phyloP scores from a whole-genome alignment of 371 early-diverging fungal genomes.

The Blakeslea trispora region DNA sequence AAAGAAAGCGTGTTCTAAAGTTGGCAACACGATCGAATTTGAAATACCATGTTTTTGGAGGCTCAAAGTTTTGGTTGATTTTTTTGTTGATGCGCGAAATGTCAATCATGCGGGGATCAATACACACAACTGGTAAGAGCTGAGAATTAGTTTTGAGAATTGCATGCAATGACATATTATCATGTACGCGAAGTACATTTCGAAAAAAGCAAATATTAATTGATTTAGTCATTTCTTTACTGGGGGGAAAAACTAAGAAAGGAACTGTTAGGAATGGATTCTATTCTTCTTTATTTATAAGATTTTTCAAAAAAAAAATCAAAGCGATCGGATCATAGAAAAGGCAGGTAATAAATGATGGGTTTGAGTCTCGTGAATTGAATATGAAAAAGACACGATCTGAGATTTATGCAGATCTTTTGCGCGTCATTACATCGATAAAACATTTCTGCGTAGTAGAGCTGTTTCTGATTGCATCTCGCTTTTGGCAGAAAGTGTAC shows the following conservation, averaged over 20 bases:
- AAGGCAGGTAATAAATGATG: neutral
- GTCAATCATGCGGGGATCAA: conserved; percentile 33
- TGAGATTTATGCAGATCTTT: too few relatives aligned
- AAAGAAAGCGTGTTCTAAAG: conserved; percentile 23
- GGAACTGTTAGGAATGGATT: neutral
- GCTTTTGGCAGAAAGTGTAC: too few relatives aligned
- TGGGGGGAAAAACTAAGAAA: neutral
- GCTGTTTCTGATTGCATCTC: too few relatives aligned
- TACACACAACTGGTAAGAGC: conserved; percentile 25
- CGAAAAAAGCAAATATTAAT: conserved; percentile 36
- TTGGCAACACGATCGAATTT: conserved; percentile 23
- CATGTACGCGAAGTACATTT: conserved; percentile 41
- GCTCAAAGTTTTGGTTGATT: neutral
- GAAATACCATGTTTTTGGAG: conserved; percentile 35
- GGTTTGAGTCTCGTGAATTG: neutral
- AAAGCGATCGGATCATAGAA: neutral
- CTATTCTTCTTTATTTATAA: neutral
- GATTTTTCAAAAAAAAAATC: neutral
- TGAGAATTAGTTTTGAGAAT: conserved; percentile 7
- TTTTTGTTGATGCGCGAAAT: conserved; percentile 11
- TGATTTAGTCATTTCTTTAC: neutral
- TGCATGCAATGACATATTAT: conserved; percentile 23
- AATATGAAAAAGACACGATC: neutral
- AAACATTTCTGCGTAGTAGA: neutral
- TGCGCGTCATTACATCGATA: too few relatives aligned